These are phyloP conservation scores for Orbilia quercus DNA, from an alignment of 2,329 filamentous ascomycete genomes.

Conservation along the genomic window DNA sequence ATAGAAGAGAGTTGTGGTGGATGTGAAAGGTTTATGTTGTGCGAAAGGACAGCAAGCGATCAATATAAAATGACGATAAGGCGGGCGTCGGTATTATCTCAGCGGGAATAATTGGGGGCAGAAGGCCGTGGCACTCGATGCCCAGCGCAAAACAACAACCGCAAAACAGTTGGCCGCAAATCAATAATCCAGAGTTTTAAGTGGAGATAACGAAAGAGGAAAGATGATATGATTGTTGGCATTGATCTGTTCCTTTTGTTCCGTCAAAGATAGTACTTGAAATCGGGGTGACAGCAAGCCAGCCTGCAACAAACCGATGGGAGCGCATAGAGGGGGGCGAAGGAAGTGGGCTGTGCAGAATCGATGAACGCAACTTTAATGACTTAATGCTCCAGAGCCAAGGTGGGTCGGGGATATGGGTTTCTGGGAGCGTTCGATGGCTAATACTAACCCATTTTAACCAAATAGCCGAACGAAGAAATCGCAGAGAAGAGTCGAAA, in stretches of 20 bases:
- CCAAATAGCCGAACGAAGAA: conserved; percentile 52
- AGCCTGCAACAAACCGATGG: conserved; percentile 7
- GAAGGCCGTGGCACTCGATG: conserved; percentile 21
- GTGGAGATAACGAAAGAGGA: conserved; percentile 10
- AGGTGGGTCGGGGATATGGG: conserved; percentile 20
- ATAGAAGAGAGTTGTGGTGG: not conserved
- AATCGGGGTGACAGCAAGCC: conserved; percentile 18
- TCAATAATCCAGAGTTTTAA: conserved; percentile 34
- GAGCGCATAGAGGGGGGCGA: conserved; percentile 37
- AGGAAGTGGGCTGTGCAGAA: conserved; percentile 55
- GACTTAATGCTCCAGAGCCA: conserved; percentile 8
- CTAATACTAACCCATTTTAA: conserved; percentile 51
- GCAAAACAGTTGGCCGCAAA: conserved; percentile 33
- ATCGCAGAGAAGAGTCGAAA: conserved; percentile 8
- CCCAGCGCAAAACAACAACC: conserved; percentile 37
- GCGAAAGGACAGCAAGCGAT: conserved; percentile 3
- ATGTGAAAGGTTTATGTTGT: not conserved
- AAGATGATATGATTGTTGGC: conserved; percentile 1
- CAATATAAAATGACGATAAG: conserved; percentile 21
- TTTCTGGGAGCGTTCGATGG: conserved; percentile 37
- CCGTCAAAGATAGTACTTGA: too few relatives aligned
- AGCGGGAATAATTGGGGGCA: conserved; percentile 20
- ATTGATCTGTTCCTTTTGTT: conserved; percentile 10
- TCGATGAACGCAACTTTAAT: conserved; percentile 39
- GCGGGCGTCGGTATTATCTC: not conserved